Base-by-base conservation (phyloP, 768 basidiomycete genomes). In the Ramaria rubella region DNA sequence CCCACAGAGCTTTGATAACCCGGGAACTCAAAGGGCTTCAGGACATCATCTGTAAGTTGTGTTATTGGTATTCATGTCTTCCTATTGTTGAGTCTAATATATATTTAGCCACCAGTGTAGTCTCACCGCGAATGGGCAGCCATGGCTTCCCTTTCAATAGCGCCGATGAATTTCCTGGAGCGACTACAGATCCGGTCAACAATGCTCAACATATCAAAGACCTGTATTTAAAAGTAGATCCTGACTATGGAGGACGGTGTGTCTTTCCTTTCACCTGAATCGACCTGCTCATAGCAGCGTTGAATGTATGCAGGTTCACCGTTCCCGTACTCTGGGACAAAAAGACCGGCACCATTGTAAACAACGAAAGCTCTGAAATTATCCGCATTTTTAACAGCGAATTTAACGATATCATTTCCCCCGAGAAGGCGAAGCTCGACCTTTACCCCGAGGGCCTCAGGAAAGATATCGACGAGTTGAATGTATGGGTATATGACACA, bases 361-460 rank as follows among this genome's bases (percentile, higher is more conserved):
- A 93, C 75, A 98, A 97, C 68, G 95, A 99, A 67, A 87, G 85
- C 61, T 84, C 88, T 2, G 95, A 98, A 72, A 94, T 98, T 67
- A 92, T 98, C 65, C 85, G 95, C 56, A 88, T 95, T 7, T 81
- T 98, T 73, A 97, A 99, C 71, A 77, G 78, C 6, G 85, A 80
- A 1, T 94, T 95, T 74, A 85, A 96, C 67, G 74, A 84, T 21
- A 62, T 86, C 19, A 57, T 96, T 6, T 77, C 88, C 3, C 68
- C 75, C 1, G 85, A 87, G 4, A 81, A 83, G 59, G 83, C 82
- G 3, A 53, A 61, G 27, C 49, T 75, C 52, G 85, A 94, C 65
- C 75, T 88, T 46, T 97, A 96, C 69, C 96, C 95, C 0, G 74
- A 81, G 59, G 72, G 78, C 5, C 75, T 87, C 24, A 80, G 83